These are phyloP conservation scores for Populus davidiana DNA, from an alignment of 345 rosid species.

Conservation along the genomic window DNA sequence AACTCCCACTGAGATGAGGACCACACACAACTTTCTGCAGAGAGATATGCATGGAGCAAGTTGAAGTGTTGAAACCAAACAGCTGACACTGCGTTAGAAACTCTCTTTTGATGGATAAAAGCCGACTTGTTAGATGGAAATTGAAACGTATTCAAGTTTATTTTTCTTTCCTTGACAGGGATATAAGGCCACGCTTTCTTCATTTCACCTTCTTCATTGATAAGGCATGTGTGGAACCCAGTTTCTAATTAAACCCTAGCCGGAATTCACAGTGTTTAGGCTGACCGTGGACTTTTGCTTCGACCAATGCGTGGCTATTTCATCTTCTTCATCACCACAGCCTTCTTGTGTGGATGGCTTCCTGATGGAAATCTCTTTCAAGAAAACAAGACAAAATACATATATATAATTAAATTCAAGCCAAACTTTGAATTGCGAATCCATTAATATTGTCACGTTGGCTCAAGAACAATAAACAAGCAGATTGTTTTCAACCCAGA, in stretches of 20 bases:
- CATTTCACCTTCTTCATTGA: conserved; percentile 12
- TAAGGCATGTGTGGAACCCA: conserved; percentile 20
- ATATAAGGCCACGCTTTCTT: neutral
- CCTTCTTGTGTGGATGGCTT: neutral
- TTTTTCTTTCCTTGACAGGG: conserved; percentile 14
- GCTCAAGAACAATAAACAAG: no score
- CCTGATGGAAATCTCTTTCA: neutral
- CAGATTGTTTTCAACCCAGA: no score
- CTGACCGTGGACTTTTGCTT: neutral
- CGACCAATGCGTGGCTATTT: neutral
- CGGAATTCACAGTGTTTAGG: neutral
- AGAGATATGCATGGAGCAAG: conserved; percentile 33
- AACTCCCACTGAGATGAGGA: conserved; percentile 34
- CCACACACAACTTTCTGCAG: conserved; percentile 36
- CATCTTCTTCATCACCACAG: neutral
- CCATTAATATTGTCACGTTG: no score
- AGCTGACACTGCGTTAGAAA: neutral
- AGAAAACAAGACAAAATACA: neutral
- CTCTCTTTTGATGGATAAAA: neutral
- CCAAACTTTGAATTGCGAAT: no score
- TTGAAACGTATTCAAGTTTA: conserved; percentile 24
- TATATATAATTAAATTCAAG: no score
- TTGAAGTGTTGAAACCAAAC: conserved; percentile 17
- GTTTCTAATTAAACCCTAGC: conserved; percentile 6
- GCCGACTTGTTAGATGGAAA: neutral